Percentiles rank a stretch among this genome's conserved stretches.
phyloP scores from a whole-genome alignment of 192 early-diverging fungal genomes.

The Martensiomyces pterosporus region DNA sequence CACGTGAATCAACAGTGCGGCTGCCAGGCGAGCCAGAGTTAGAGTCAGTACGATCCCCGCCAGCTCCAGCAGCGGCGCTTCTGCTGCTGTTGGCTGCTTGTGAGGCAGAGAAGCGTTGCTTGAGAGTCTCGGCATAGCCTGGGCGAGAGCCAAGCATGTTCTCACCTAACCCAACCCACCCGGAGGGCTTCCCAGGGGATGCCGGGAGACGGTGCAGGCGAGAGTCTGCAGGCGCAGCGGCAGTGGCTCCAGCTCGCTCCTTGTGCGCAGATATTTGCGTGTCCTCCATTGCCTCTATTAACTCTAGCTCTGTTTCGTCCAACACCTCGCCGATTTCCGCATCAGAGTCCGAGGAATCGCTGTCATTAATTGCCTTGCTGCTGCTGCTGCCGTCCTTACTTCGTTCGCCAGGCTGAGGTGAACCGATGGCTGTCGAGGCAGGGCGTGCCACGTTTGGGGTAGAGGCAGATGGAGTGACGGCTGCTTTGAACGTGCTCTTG shows the following conservation, averaged over 20 bases:
- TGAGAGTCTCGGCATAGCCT: slow-evolving; percentile 35
- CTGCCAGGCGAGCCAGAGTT: too few relatives aligned
- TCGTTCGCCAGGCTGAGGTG: too few relatives aligned
- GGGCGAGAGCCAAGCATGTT: slow-evolving; percentile 3
- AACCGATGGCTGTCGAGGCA: neutral
- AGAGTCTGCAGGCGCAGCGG: slow-evolving; percentile 1
- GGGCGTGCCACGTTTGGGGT: neutral
- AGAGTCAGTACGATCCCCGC: too few relatives aligned
- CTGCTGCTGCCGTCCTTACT: slow-evolving; percentile 1
- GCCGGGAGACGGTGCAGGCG: slow-evolving; percentile 1
- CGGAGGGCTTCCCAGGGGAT: slow-evolving; percentile 10
- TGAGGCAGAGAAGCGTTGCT: too few relatives aligned
- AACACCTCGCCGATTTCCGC: slow-evolving; percentile 46
- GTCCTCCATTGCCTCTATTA: slow-evolving; percentile 50
- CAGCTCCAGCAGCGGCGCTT: too few relatives aligned
- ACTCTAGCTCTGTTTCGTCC: slow-evolving; percentile 47
- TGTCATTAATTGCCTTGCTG: too few relatives aligned
- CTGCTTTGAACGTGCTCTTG: slow-evolving; percentile 23
- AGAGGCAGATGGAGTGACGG: slow-evolving; percentile 2
- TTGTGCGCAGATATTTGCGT: slow-evolving; percentile 28
- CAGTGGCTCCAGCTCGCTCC: too few relatives aligned
- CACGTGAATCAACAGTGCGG: too few relatives aligned
- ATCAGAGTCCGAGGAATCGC: slow-evolving; percentile 30
- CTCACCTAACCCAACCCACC: slow-evolving; percentile 39
- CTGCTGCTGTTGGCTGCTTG: too few relatives aligned